phyloP scores from a whole-genome alignment of 179 eudicot genomes.

The Gypsophila paniculata region DNA sequence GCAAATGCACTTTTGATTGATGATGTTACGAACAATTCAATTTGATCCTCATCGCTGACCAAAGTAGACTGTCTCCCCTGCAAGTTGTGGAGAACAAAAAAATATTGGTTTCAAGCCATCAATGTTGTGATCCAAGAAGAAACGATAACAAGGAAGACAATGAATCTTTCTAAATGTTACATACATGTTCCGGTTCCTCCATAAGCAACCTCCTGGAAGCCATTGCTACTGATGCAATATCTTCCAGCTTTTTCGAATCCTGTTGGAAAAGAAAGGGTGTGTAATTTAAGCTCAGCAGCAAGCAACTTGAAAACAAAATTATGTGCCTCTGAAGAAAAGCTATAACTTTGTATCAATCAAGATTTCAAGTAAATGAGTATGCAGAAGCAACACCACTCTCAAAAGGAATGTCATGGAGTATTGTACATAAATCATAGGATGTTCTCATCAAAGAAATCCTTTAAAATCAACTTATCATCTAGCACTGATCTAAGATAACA shows the following conservation, averaged over 20 bases:
- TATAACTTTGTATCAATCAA: background rate
- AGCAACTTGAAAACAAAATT: background rate
- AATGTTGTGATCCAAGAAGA: background rate
- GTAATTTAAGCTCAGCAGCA: constrained; percentile 4
- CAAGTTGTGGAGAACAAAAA: constrained; percentile 15
- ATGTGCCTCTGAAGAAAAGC: background rate
- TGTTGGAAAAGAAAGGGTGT: constrained; percentile 23
- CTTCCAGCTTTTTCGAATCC: constrained; percentile 71
- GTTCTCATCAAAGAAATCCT: constrained; percentile 1
- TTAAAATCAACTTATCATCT: background rate
- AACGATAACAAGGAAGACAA: background rate
- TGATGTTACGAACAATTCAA: constrained; percentile 63
- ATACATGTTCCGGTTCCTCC: constrained; percentile 77
- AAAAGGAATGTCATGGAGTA: background rate
- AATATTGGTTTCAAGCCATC: background rate
- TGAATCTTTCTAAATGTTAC: constrained; percentile 7
- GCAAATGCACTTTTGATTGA: constrained; percentile 78
- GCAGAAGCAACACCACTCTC: constrained; percentile 13
- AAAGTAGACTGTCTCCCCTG: constrained; percentile 54
- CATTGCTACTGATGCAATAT: constrained; percentile 70
- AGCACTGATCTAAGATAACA: constrained; percentile 1
- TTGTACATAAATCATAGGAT: constrained; percentile 10
- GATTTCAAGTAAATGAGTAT: constrained; percentile 3
- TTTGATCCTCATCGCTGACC: constrained; percentile 72
- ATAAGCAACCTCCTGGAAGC: constrained; percentile 77